Conservation (phyloP, 176 grass and related monocot species). For the Thinopyrum elongatum region DNA sequence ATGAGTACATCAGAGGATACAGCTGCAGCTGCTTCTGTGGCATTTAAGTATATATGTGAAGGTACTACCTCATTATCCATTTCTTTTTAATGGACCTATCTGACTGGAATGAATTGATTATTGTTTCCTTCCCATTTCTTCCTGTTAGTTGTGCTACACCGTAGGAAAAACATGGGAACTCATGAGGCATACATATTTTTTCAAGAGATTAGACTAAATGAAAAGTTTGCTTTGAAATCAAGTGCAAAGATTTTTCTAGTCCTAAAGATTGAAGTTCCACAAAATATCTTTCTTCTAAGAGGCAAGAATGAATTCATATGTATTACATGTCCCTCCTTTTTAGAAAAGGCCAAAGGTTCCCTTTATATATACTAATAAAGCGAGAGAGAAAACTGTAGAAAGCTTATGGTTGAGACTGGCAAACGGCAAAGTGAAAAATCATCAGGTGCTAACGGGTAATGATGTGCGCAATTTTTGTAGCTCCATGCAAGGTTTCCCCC, state of each 20-base stretch:
- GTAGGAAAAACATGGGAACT: neutral
- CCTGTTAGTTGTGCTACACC: slow-evolving; percentile 6
- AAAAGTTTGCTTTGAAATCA: neutral
- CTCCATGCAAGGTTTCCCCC: neutral
- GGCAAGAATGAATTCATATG: neutral
- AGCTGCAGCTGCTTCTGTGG: slow-evolving; percentile 80
- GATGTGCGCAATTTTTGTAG: neutral
- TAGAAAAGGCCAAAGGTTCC: neutral
- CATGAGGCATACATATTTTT: neutral
- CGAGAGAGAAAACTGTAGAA: neutral
- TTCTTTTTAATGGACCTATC: slow-evolving; percentile 8
- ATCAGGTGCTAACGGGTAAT: neutral
- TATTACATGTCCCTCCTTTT: neutral
- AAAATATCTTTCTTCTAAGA: neutral
- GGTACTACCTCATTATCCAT: slow-evolving; percentile 47
- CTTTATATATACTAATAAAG: neutral
- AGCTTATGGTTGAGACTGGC: neutral
- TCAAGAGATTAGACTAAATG: neutral
- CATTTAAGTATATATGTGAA: slow-evolving; percentile 99
- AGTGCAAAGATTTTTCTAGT: neutral
- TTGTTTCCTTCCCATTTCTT: neutral
- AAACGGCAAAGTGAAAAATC: neutral
- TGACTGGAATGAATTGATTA: slow-evolving; percentile 9
- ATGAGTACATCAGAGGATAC: slow-evolving; percentile 87
- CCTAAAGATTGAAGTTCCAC: neutral